A percentile compares a stretch with the other conserved stretches of the same genome.
Conservation (phyloP, 805 yeast genomes). For the Myxozyma geophila region DNA sequence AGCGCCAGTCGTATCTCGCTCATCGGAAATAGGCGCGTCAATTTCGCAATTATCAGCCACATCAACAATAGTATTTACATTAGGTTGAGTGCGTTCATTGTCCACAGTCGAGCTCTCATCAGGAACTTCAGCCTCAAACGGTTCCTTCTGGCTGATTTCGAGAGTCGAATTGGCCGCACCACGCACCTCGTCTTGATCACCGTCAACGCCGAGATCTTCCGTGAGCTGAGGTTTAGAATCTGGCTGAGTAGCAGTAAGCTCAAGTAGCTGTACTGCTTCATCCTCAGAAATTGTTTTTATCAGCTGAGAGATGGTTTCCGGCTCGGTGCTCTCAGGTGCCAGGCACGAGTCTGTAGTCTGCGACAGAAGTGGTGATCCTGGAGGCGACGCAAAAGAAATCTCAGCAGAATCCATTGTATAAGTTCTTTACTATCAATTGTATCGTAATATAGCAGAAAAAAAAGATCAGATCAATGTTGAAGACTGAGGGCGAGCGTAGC, state of each 20-base stretch:
- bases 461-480: neutral
- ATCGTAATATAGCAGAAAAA: neutral
- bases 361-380: neutral
- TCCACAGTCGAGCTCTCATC: neutral
- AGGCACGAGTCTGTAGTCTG: neutral
- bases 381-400: neutral
- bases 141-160: neutral
- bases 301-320: slow-evolving; percentile 2
- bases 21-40: neutral
- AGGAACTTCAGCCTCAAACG: neutral
- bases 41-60: neutral
- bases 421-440: neutral
- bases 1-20: neutral
- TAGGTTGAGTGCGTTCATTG: neutral
- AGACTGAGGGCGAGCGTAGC: neutral
- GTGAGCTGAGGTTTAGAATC: neutral
- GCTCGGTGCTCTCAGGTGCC: neutral
- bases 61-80: neutral
- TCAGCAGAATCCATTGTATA: neutral
- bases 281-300: neutral
- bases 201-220: neutral
- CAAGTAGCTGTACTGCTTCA: slow-evolving; percentile 10
- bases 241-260: neutral
- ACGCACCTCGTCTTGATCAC: slow-evolving; percentile 3
- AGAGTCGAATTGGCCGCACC: neutral